Percentiles rank a stretch among this genome's conserved stretches.
Conservation (phyloP, 345 rosid genomes). For the Boechera divaricarpa region DNA sequence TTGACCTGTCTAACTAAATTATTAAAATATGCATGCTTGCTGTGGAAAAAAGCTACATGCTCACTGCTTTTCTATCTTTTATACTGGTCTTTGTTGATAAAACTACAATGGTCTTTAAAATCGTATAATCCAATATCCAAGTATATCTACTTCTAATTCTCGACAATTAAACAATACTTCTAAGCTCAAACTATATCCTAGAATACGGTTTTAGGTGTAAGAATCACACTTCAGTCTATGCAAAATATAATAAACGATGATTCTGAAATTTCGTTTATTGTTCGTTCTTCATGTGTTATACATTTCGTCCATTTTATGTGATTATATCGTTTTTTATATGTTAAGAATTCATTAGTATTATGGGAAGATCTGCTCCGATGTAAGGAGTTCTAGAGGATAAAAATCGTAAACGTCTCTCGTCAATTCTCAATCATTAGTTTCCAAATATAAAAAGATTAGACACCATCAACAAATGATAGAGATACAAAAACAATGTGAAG, state of each 20-base stretch:
- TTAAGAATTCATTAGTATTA: background rate
- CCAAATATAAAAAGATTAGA: background rate
- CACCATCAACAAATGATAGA: constrained; percentile 10
- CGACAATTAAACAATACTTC: background rate
- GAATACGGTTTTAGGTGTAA: background rate
- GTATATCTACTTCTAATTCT: background rate
- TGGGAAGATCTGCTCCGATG: background rate
- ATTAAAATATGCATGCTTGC: constrained; percentile 19
- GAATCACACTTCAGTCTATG: background rate
- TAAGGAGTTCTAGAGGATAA: background rate
- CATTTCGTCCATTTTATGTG: too few relatives aligned
- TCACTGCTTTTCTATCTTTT: background rate
- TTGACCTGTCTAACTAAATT: constrained; percentile 4
- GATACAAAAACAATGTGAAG: constrained; percentile 5
- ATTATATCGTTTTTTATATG: too few relatives aligned
- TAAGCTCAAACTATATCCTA: background rate
- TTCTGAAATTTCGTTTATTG: background rate
- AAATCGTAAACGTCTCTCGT: constrained; percentile 10
- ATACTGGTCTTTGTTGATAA: background rate
- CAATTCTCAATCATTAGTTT: constrained; percentile 2
- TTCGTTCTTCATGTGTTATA: background rate
- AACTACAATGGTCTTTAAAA: background rate
- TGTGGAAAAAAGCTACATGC: background rate
- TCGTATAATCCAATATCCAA: background rate
- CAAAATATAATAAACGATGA: background rate